Evolutionary conservation across 352 stramenopile genomes (phyloP), one percentile per base, ranked within the genome.

Genomic region (Globisporangium orthogonon): DNA sequence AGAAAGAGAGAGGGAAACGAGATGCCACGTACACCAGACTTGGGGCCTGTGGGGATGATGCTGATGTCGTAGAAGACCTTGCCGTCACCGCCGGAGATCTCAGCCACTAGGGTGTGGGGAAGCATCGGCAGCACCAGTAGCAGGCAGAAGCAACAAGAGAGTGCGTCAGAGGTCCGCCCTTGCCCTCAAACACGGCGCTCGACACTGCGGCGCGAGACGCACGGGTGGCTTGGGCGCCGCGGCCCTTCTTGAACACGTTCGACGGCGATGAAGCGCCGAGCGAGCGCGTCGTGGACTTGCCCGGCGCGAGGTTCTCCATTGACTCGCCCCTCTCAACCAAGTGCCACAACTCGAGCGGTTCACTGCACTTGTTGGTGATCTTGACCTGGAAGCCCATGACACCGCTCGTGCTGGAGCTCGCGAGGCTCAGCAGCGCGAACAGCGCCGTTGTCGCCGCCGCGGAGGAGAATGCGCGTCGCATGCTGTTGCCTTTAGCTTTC

Each of bases 51-150:
- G 0, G 82, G 78, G 62, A 92, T 89, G 67, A 78, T 84, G 45
- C 75, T 88, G 59, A 92, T 92, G 56, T 90, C 82, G 47, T 61
- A 79, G 74, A 77, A 90, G 28, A 62, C 58, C 57, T 65, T 80
- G 33, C 66, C 72, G 43, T 68, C 69, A 39, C 73, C 63, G 5
- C 47, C 63, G 9, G 82, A 86, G 52, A 91, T 85, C 58, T 91
- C 82, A 15, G 75, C 78, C 48, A 89, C 76, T 87, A 44, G 9
- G 7, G 33, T 37, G 33, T 10, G 0, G 6, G 56, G 0, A 15
- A 23, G 6, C 1, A 4, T 18, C 50, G 49, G 30, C 44, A 39
- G 15, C 37, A 39, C 31, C 5, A n/a, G 14, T 17, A 37, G 29
- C 11, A 6, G 23, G 45, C 30, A 52, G 11, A 14, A 15, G 3